Evolutionary conservation across 495 filamentous ascomycete genomes (phyloP), one percentile per base, ranked within the genome.

Genomic region (Aspergillus campestris): DNA sequence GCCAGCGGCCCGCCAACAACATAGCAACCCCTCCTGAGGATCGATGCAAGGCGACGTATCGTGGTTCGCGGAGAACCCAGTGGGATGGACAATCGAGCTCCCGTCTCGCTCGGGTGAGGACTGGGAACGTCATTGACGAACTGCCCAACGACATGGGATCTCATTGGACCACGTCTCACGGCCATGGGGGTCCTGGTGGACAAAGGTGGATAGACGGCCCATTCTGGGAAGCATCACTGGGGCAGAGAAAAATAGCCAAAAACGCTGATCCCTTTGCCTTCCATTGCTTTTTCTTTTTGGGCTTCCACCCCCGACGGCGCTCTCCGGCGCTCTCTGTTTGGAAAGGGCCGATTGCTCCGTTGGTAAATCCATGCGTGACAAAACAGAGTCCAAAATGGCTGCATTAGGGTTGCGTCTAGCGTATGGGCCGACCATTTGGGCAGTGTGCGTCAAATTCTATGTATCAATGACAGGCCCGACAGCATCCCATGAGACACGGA

Each of bases 121-220:
- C 45, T 53, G 55, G 58, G 56, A 57, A 65, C 59, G 58, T 68
- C 63, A 66, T 62, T 43, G 49, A 58, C 48, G 60, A 69, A 64
- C 58, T 51, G 55, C 59, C 62, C 54, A 55, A 64, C 53, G 55
- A 47, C 45, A 58, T 40, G 27, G 33, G 13, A 37, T 61, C 35
- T 61, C 51, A 69, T 70, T 70, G 67, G 67, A 56, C 67, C 67
- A 70, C 67, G 67, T 70, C 57, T 56, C 52, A 56, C 42, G 38
- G 52, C 47, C 44, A 48, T 49, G 42, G 52, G 50, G 41, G 38
- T 35, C 57, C 50, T 50, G 37, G 57, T 61, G 52, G 52, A 47
- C 43, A 42, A 47, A 45, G 42, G 37, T 42, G 37, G 31, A 42
- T 27, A 44, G 18, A 38, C 34, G 38, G 40, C 38, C 39, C 46